Evolutionary conservation across 805 yeast species (phyloP).

Genomic region (Schizosaccharomyces octosporus): DNA sequence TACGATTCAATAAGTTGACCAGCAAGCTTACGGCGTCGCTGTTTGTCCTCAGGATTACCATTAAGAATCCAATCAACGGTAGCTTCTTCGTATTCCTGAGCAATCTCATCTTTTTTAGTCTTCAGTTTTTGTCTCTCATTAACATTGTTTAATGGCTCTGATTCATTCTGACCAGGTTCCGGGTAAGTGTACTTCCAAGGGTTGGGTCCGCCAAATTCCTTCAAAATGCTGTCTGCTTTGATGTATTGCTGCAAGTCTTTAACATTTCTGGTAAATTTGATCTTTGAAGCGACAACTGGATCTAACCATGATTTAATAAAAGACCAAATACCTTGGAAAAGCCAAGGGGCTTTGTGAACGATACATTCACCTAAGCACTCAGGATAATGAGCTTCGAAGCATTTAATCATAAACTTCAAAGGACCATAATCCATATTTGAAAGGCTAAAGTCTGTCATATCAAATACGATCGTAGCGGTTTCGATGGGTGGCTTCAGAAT

Average conservation of each 20-base stretch:
- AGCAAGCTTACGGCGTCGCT: conserved; percentile 26
- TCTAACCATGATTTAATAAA: conserved; percentile 83
- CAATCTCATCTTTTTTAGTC: conserved; percentile 30
- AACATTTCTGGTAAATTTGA: conserved; percentile 48
- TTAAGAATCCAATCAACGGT: conserved; percentile 49
- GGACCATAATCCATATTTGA: conserved; percentile 83
- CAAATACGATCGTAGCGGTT: conserved; percentile 64
- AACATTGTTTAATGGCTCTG: conserved; percentile 22
- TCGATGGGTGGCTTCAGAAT: conserved; percentile 52
- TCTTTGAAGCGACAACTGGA: conserved; percentile 84
- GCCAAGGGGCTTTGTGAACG: conserved; percentile 92
- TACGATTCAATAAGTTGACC: conserved; percentile 36
- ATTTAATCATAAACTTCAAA: conserved; percentile 66
- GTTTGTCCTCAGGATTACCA: conserved; percentile 22
- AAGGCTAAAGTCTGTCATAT: conserved; percentile 59
- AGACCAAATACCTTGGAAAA: conserved; percentile 84
- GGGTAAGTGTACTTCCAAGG: conserved; percentile 32
- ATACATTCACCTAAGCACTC: conserved; percentile 67
- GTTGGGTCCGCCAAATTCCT: conserved; percentile 52
- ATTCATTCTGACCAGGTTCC: conserved; percentile 35
- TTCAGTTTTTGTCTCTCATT: conserved; percentile 20
- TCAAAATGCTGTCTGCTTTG: conserved; percentile 34
- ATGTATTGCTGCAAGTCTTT: conserved; percentile 46
- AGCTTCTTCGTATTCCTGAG: conserved; percentile 29
- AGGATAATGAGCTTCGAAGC: conserved; percentile 91